Percentiles rank a stretch among this genome's conserved stretches.
Conservation (phyloP, 2,329 filamentous ascomycete species). For the Salinomyces thailandicus region DNA sequence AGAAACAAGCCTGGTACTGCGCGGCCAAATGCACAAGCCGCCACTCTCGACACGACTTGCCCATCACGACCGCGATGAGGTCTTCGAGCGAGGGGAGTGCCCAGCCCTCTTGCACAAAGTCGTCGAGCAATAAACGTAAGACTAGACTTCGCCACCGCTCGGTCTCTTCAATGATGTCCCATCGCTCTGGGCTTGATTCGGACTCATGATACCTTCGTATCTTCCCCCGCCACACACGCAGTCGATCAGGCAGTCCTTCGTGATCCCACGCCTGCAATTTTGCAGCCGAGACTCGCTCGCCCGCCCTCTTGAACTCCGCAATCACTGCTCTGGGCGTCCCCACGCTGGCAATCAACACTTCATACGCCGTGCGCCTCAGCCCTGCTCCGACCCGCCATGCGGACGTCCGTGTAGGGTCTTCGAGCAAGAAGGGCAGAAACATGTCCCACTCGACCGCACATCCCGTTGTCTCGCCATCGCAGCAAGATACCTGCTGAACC, state of each 20-base stretch:
- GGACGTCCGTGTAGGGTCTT: conserved; percentile 33
- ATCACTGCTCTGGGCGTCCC: background rate
- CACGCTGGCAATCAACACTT: conserved; percentile 18
- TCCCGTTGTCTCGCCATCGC: background rate
- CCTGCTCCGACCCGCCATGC: conserved; percentile 32
- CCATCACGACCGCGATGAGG: conserved; percentile 17
- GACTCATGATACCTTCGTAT: background rate
- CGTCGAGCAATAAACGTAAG: conserved; percentile 11
- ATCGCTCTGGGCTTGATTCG: background rate
- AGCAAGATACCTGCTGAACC: conserved; percentile 13
- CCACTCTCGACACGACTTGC: conserved; percentile 28
- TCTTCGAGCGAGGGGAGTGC: conserved; percentile 14
- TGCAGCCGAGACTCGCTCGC: background rate
- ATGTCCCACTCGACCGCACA: conserved; percentile 32
- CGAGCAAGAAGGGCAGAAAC: conserved; percentile 55
- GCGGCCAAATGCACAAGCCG: conserved; percentile 30
- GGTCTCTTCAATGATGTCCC: background rate
- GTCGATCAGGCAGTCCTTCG: background rate
- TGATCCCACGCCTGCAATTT: background rate
- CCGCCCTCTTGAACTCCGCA: background rate
- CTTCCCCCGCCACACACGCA: background rate
- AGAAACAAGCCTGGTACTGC: conserved; percentile 32
- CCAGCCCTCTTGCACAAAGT: conserved; percentile 7
- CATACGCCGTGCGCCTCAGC: conserved; percentile 31
- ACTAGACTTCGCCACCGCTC: conserved; percentile 15